A percentile compares a stretch with the other conserved stretches of the same genome.
These are phyloP conservation scores for Komagataella ulmi DNA, from an alignment of 805 yeast species.

Conservation along the genomic window DNA sequence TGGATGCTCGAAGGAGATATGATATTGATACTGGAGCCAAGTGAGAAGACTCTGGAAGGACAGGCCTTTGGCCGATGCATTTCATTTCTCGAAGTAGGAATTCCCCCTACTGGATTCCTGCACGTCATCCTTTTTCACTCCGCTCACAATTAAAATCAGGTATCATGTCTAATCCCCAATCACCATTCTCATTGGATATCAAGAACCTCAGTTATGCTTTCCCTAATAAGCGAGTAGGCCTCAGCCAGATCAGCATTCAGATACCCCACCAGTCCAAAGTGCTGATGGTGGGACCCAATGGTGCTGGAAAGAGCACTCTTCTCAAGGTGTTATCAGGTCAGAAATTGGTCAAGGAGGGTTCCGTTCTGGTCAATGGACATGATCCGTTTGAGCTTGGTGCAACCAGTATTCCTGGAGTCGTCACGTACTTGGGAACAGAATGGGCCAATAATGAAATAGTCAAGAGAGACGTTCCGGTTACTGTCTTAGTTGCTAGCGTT, in stretches of 20 bases:
- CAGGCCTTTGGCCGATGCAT: not conserved
- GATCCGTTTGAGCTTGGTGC: slow-evolving; percentile 55
- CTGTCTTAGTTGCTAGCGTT: slow-evolving; percentile 61
- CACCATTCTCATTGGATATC: slow-evolving; percentile 37
- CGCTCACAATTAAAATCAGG: not conserved
- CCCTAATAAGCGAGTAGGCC: slow-evolving; percentile 47
- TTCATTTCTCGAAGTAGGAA: not conserved
- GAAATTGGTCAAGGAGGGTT: slow-evolving; percentile 66
- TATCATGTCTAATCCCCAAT: not conserved
- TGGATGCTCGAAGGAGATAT: not conserved
- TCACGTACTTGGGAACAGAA: slow-evolving; percentile 87
- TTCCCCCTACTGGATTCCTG: not conserved
- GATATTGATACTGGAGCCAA: no score
- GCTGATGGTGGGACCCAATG: slow-evolving; percentile 83
- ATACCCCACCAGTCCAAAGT: slow-evolving; percentile 67
- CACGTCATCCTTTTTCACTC: not conserved
- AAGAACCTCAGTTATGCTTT: slow-evolving; percentile 57
- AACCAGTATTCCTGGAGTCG: slow-evolving; percentile 8
- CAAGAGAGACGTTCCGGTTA: slow-evolving; percentile 82
- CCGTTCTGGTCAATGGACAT: slow-evolving; percentile 59
- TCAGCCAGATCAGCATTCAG: slow-evolving; percentile 45
- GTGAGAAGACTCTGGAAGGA: not conserved
- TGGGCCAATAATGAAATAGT: slow-evolving; percentile 93
- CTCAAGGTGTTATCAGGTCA: slow-evolving; percentile 83
- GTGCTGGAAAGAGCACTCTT: slow-evolving; percentile 93